A percentile compares a stretch with the other conserved stretches of the same genome.
These are phyloP conservation scores for Chlorella sp. DNA, from an alignment of 139 green algal genomes.

Conservation along the genomic window DNA sequence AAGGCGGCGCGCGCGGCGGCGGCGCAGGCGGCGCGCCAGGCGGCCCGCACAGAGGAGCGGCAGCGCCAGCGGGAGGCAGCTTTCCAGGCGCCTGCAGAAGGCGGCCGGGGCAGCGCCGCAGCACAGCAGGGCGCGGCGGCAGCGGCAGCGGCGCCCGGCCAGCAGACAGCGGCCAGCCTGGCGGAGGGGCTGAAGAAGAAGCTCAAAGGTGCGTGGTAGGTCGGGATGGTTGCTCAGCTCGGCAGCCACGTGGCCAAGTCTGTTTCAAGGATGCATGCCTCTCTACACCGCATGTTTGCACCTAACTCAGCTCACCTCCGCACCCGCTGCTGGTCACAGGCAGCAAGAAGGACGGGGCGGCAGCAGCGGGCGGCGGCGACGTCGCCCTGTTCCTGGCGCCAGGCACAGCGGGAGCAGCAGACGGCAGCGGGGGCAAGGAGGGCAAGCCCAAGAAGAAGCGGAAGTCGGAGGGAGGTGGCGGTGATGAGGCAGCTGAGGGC, in stretches of 20 bases:
- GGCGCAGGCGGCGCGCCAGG: slow-evolving; percentile 59
- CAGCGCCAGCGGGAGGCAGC: slow-evolving; percentile 81
- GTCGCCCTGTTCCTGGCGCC: slow-evolving; percentile 11
- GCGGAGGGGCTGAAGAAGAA: slow-evolving; percentile 70
- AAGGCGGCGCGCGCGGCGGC: slow-evolving; percentile 65
- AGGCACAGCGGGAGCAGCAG: slow-evolving; percentile 5
- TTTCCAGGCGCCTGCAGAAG: slow-evolving; percentile 86
- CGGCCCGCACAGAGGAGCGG: slow-evolving; percentile 50
- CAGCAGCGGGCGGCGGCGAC: background rate
- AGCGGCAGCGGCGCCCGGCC: slow-evolving; percentile 2
- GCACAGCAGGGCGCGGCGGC: slow-evolving; percentile 22
- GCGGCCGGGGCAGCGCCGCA: background rate
- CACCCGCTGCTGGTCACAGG: background rate
- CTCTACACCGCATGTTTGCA: too few relatives aligned
- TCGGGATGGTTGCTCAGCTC: too few relatives aligned
- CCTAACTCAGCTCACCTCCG: background rate
- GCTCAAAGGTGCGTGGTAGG: slow-evolving; percentile 14
- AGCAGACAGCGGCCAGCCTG: slow-evolving; percentile 29
- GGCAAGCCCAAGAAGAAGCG: slow-evolving; percentile 22
- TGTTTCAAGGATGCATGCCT: too few relatives aligned
- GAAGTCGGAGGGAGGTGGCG: background rate
- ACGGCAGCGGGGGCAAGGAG: background rate
- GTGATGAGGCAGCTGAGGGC: background rate
- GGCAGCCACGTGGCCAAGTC: too few relatives aligned
- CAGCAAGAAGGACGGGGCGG: background rate